Evolutionary conservation across 805 yeast genomes (phyloP).

Genomic region (Candida koratica): DNA sequence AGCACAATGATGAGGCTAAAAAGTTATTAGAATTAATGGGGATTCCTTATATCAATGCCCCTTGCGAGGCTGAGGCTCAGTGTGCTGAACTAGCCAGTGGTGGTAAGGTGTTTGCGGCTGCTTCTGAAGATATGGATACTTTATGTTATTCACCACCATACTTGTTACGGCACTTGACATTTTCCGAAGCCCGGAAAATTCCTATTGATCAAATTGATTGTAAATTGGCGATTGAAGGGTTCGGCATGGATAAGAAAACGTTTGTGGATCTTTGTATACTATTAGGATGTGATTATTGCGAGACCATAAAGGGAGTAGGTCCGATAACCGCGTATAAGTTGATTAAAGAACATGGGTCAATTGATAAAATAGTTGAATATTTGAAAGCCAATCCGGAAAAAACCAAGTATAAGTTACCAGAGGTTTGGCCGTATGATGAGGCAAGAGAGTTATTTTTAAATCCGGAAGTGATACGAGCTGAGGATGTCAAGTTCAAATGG

Average conservation of each 20-base stretch:
- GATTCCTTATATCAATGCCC: slow-evolving; percentile 88
- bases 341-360: slow-evolving; percentile 75
- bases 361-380: slow-evolving; percentile 71
- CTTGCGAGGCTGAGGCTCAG: slow-evolving; percentile 98
- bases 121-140: slow-evolving; percentile 99
- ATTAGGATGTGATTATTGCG: slow-evolving; percentile 96
- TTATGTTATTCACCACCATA: slow-evolving; percentile 85
- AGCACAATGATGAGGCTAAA: slow-evolving; percentile 94
- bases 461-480: slow-evolving; percentile 72
- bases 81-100: slow-evolving; percentile 88
- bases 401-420: slow-evolving; percentile 80
- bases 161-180: slow-evolving; percentile 83
- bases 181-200: slow-evolving; percentile 88
- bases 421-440: slow-evolving; percentile 88
- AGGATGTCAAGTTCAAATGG: slow-evolving; percentile 76
- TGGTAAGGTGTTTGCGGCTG: slow-evolving; percentile 95
- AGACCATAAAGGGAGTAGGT: slow-evolving; percentile 91
- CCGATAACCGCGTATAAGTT: slow-evolving; percentile 91
- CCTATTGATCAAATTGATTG: slow-evolving; percentile 84
- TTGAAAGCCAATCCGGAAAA: slow-evolving; percentile 52
- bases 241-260: slow-evolving; percentile 66
- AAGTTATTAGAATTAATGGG: slow-evolving; percentile 83
- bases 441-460: slow-evolving; percentile 79
- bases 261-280: slow-evolving; percentile 90
- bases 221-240: slow-evolving; percentile 63